Evolutionary conservation across 768 basidiomycete genomes (phyloP).

Genomic region (Rhodotorula diobovata): DNA sequence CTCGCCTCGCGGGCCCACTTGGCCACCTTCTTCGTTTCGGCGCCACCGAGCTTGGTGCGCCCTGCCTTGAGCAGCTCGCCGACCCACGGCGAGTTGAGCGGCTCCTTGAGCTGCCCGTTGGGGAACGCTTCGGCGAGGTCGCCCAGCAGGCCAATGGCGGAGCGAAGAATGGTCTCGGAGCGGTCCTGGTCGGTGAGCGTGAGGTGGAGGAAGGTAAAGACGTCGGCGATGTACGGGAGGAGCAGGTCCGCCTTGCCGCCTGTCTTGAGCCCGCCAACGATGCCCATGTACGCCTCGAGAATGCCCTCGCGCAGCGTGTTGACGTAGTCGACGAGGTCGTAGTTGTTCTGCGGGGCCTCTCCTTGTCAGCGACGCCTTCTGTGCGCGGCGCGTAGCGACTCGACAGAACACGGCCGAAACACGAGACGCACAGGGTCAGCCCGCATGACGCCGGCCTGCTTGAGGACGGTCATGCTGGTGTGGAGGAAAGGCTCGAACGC

Average conservation of each 20-base stretch:
- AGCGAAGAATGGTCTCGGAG: slow-evolving; percentile 67
- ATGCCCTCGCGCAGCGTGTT: slow-evolving; percentile 86
- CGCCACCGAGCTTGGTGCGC: slow-evolving; percentile 58
- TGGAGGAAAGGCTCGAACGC: slow-evolving; percentile 80
- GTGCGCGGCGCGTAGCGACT: not conserved
- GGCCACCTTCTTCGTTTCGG: slow-evolving; percentile 79
- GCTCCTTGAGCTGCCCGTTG: slow-evolving; percentile 70
- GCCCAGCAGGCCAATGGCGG: slow-evolving; percentile 79
- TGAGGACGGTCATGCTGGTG: slow-evolving; percentile 82
- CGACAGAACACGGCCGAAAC: not conserved
- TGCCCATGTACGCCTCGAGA: slow-evolving; percentile 91
- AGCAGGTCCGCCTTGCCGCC: slow-evolving; percentile 70
- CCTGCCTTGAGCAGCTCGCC: slow-evolving; percentile 70
- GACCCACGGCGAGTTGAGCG: slow-evolving; percentile 71
- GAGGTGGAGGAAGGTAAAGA: slow-evolving; percentile 72
- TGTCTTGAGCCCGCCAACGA: slow-evolving; percentile 83
- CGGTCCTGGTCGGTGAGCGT: slow-evolving; percentile 76
- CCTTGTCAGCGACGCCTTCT: too few species aligned
- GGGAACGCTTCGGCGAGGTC: slow-evolving; percentile 88
- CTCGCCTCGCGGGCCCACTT: slow-evolving; percentile 88
- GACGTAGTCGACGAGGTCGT: slow-evolving; percentile 88
- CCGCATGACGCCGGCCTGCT: slow-evolving; percentile 81
- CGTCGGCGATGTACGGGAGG: slow-evolving; percentile 63
- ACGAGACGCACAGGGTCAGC: slow-evolving; percentile 70
- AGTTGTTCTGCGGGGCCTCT: slow-evolving; percentile 59